These are phyloP conservation scores for Phylloporus arenicola DNA, from an alignment of 768 basidiomycete species.

Conservation along the genomic window DNA sequence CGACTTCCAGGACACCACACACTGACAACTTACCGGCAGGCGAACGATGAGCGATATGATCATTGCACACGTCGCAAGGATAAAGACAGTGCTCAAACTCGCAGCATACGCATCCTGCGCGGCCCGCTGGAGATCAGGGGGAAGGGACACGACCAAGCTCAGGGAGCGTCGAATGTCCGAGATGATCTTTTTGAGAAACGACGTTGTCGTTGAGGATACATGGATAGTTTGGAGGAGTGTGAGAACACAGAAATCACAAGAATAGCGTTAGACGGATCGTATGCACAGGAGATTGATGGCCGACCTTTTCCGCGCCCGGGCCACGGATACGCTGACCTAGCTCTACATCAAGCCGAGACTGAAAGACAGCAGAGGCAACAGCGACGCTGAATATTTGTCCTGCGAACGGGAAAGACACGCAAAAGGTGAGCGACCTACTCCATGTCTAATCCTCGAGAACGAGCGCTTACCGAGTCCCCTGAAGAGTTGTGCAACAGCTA, in stretches of 20 bases:
- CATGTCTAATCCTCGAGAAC: no score
- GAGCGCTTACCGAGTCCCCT: slow-evolving; percentile 7
- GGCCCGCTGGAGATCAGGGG: slow-evolving; percentile 8
- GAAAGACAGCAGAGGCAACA: slow-evolving; percentile 15
- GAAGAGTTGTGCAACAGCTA: slow-evolving; percentile 9
- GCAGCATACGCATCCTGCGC: slow-evolving; percentile 6
- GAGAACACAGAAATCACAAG: not conserved
- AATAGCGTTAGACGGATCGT: no score
- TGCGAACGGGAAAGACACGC: not conserved
- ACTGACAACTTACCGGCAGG: slow-evolving; percentile 1
- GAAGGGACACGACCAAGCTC: slow-evolving; percentile 7
- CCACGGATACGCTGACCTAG: slow-evolving; percentile 5
- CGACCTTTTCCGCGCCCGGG: slow-evolving; percentile 9
- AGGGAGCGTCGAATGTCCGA: slow-evolving; percentile 12
- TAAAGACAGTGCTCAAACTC: slow-evolving; percentile 8
- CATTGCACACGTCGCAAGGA: slow-evolving; percentile 4
- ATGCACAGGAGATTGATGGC: not conserved
- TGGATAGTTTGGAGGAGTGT: not conserved
- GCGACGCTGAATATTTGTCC: slow-evolving; percentile 12
- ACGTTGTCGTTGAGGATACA: no score
- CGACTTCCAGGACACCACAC: no score
- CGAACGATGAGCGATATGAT: slow-evolving; percentile 4
- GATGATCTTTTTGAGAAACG: slow-evolving; percentile 9
- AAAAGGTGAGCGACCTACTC: no score
- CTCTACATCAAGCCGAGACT: slow-evolving; percentile 11